Percentiles rank a stretch among this genome's conserved stretches.
These are phyloP conservation scores for Candida wancherniae DNA, from an alignment of 805 yeast species.

Conservation along the genomic window DNA sequence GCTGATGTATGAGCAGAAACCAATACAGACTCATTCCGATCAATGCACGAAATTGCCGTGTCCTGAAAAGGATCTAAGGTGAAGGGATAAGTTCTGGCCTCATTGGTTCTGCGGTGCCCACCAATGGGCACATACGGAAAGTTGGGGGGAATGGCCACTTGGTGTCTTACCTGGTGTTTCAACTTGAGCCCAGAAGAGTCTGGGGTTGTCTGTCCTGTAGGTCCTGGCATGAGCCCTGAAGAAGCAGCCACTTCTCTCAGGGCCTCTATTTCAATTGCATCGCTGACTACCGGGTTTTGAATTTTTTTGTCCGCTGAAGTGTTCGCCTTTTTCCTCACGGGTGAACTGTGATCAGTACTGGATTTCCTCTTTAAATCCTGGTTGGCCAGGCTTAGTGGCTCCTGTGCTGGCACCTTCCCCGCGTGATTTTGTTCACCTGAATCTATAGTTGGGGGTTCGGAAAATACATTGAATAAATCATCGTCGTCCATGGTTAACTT, in stretches of 20 bases:
- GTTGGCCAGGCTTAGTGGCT: too few species aligned
- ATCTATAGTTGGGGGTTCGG: constrained; percentile 45
- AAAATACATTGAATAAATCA: constrained; percentile 60
- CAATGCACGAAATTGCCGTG: constrained; percentile 93
- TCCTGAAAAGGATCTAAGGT: constrained; percentile 96
- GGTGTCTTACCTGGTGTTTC: constrained; percentile 94
- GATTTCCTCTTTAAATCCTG: constrained; percentile 3
- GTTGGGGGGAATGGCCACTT: constrained; percentile 92
- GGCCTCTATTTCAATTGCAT: constrained; percentile 83
- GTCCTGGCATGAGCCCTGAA: constrained; percentile 51
- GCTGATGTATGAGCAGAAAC: constrained; percentile 98
- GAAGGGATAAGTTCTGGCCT: constrained; percentile 91
- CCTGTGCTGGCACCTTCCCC: not conserved
- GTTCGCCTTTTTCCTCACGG: constrained; percentile 4
- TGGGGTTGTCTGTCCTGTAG: constrained; percentile 23
- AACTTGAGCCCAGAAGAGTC: constrained; percentile 46
- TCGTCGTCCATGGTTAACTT: constrained; percentile 34
- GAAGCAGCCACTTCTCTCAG: constrained; percentile 84
- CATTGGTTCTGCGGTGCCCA: constrained; percentile 69
- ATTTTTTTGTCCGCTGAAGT: constrained; percentile 19
- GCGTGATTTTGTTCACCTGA: constrained; percentile 20
- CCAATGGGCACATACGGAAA: constrained; percentile 85
- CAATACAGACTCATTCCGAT: constrained; percentile 86
- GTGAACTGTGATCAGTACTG: constrained; percentile 1
- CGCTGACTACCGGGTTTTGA: constrained; percentile 74